Evolutionary conservation across 2,329 filamentous ascomycete genomes (phyloP), one percentile per base, ranked within the genome.

Genomic region (Calonectria pauciramosa): DNA sequence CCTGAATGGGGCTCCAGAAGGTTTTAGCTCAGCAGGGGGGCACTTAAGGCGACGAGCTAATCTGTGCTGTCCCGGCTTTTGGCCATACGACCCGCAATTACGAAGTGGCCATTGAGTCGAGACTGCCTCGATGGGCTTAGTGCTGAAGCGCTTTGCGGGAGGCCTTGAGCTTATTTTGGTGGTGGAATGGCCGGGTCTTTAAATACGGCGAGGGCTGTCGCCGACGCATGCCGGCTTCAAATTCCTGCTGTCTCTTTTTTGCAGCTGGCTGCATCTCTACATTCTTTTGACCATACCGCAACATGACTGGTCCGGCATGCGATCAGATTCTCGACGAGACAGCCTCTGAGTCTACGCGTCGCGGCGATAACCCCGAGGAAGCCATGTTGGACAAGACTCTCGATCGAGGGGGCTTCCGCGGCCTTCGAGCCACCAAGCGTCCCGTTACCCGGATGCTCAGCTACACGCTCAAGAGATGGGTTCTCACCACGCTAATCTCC

Each of bases 401-500:
- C 18, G 13, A 23, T 16, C 28, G 41, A 20, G 9, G 7, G 18
- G 28, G 7, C 30, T 70, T 71, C 49, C 44, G 47, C 11, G 68
- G 68, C 4, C 59, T 71, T 41, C 68, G 68, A 13, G 68, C 59
- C 2, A 56, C 47, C 8, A 65, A 71, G 36, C 59, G 47, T 16
- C 68, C 68, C 23, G 20, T 71, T 4, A 9, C 16, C 7, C 74
- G 67, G 34, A 51, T 77, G 0, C 70, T 74, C 54, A 66, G 75
- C 1, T 65, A 60, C 0, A 56, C 76, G 0, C n/a, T 72, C 3
- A 64, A 30, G 13, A 70, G 77, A 71, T 80, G 79, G 79, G 36
- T 76, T 6, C 28, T 75, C 54, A 77, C 79, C 9, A 76, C 60
- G 11, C 18, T 70, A 10, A 71, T 80, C 6, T 72, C 73, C 7